A percentile compares a stretch with the other conserved stretches of the same genome.
phyloP scores from a whole-genome alignment of 2,329 filamentous ascomycete species.

The Ambrosiella cleistominuta region DNA sequence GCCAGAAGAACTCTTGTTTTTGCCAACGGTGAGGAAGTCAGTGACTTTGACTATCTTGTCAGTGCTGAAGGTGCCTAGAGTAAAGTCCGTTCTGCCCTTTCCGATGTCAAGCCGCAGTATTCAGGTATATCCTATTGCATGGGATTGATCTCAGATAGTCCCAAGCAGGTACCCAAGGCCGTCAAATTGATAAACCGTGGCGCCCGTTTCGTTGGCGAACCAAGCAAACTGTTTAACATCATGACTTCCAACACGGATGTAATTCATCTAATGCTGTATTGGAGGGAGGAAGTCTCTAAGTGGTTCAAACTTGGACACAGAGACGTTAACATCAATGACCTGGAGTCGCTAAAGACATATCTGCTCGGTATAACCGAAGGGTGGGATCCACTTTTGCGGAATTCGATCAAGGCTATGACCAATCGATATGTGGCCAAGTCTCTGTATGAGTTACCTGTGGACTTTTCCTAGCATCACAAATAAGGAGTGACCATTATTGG shows the following conservation, averaged over 20 bases:
- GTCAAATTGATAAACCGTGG: not conserved
- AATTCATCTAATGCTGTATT: not conserved
- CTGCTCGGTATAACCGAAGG: not conserved
- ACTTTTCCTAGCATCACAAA: slow-evolving; percentile 28
- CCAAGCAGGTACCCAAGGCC: not conserved
- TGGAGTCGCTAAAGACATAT: not conserved
- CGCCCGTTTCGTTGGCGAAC: not conserved
- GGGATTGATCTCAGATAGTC: not conserved
- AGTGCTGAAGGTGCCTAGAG: slow-evolving; percentile 24
- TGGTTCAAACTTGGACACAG: not conserved
- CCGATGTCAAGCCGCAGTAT: slow-evolving; percentile 26
- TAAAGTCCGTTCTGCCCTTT: slow-evolving; percentile 22
- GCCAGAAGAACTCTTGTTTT: slow-evolving; percentile 23
- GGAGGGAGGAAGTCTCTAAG: not conserved
- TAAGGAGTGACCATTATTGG: slow-evolving; percentile 37
- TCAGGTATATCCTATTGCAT: slow-evolving; percentile 18
- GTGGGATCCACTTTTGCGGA: not conserved
- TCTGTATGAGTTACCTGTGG: slow-evolving; percentile 36
- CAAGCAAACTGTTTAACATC: not conserved
- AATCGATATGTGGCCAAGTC: slow-evolving; percentile 23
- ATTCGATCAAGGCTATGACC: not conserved
- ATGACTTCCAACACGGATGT: not conserved
- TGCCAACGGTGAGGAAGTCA: slow-evolving; percentile 17
- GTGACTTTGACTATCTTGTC: slow-evolving; percentile 24
- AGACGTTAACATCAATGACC: not conserved